These are phyloP conservation scores for Jaltomata sinuosa DNA, from an alignment of 257 asterid genomes.

Conservation along the genomic window DNA sequence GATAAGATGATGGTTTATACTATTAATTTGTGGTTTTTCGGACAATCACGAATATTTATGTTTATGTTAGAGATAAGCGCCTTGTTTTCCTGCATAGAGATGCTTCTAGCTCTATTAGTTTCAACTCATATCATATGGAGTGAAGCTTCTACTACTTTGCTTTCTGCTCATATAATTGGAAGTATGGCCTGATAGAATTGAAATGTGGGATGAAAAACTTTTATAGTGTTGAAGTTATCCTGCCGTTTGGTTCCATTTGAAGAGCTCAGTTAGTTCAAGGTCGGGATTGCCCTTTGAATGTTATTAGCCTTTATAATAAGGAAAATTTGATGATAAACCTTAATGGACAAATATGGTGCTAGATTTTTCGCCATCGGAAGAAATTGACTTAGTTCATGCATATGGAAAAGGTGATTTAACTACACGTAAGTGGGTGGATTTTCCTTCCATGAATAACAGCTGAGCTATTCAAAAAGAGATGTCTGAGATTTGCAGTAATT, in stretches of 20 bases:
- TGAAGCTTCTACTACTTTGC: not conserved
- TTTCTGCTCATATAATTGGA: not conserved
- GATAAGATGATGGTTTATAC: not conserved
- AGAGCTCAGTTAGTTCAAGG: not conserved
- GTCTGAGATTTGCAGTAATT: not conserved
- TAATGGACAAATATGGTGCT: not conserved
- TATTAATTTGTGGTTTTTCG: not conserved
- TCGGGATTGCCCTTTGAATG: not conserved
- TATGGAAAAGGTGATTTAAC: not conserved
- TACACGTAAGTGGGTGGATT: not conserved
- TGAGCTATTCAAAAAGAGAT: not conserved
- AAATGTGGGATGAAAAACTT: not conserved
- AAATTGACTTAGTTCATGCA: not conserved
- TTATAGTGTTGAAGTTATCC: not conserved
- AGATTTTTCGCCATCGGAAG: not conserved
- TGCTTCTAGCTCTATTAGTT: not conserved
- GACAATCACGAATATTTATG: not conserved
- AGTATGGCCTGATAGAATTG: not conserved
- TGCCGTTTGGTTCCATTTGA: not conserved
- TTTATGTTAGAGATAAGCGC: not conserved
- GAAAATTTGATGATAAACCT: not conserved
- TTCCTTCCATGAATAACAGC: not conserved
- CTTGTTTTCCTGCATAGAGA: not conserved
- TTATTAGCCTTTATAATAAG: not conserved
- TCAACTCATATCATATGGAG: not conserved